Conservation (phyloP, 257 asterid genomes). For the Jasminum sambac region DNA sequence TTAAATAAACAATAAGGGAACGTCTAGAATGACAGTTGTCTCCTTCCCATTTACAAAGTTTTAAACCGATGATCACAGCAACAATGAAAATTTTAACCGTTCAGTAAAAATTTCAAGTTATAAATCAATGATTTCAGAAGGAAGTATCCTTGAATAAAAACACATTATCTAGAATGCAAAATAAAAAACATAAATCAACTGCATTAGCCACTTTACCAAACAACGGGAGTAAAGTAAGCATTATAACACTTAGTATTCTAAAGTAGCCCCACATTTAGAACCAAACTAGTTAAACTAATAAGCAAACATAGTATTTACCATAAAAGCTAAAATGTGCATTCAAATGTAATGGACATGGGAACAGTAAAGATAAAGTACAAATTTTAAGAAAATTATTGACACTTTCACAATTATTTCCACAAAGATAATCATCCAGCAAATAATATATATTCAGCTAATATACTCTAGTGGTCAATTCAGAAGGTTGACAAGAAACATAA, state of each 20-base stretch:
- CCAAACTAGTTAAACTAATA: background rate
- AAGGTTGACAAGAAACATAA: background rate
- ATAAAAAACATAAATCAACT: background rate
- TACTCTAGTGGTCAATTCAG: background rate
- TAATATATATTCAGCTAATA: background rate
- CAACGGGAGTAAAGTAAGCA: background rate
- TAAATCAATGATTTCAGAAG: background rate
- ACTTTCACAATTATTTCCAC: background rate
- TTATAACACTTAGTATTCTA: background rate
- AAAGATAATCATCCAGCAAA: background rate
- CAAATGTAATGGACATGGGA: background rate
- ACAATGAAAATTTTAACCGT: background rate
- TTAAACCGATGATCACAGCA: background rate
- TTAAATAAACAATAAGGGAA: background rate
- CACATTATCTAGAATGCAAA: background rate
- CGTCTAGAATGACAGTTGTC: background rate
- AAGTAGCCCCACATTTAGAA: background rate
- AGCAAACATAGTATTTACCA: background rate
- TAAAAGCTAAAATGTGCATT: background rate
- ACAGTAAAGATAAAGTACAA: background rate
- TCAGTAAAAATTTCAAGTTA: background rate
- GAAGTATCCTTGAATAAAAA: background rate
- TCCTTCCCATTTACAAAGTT: background rate
- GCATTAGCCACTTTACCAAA: background rate
- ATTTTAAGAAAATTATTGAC: background rate